phyloP scores from a whole-genome alignment of 257 asterid species.

The Coffea eugenioides region DNA sequence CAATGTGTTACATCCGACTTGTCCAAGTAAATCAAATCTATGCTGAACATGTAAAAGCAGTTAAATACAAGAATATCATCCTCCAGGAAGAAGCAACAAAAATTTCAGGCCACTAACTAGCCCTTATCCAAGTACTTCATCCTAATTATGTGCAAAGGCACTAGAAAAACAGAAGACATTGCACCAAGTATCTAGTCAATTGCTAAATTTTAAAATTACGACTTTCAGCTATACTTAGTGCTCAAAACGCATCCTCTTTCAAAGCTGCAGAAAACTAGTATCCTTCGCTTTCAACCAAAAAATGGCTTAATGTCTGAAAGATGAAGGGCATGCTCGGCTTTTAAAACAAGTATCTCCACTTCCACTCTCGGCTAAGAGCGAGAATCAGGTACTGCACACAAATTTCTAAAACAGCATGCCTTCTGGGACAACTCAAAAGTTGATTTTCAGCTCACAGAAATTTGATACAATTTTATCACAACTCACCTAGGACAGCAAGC shows the following conservation, averaged over 20 bases:
- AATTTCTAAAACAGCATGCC: neutral
- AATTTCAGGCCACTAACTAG: neutral
- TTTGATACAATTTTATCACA: neutral
- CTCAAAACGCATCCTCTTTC: neutral
- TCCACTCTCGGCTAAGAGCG: neutral
- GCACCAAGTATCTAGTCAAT: neutral
- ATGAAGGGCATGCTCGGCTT: neutral
- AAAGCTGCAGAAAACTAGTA: neutral
- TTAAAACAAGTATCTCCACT: neutral
- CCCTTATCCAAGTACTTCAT: neutral
- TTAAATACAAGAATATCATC: neutral
- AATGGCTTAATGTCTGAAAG: neutral
- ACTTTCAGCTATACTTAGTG: neutral
- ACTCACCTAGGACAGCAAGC: constrained; percentile 79
- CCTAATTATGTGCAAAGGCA: neutral
- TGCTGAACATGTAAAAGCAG: neutral
- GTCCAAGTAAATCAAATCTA: neutral
- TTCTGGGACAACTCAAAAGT: neutral
- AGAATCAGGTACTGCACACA: neutral
- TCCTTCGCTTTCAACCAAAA: too few relatives aligned
- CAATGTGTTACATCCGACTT: neutral
- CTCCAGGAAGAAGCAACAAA: neutral
- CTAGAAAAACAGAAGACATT: neutral
- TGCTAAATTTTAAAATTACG: neutral
- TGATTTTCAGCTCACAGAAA: neutral